phyloP scores from a whole-genome alignment of 345 rosid genomes.

The Euclidium syriacum region DNA sequence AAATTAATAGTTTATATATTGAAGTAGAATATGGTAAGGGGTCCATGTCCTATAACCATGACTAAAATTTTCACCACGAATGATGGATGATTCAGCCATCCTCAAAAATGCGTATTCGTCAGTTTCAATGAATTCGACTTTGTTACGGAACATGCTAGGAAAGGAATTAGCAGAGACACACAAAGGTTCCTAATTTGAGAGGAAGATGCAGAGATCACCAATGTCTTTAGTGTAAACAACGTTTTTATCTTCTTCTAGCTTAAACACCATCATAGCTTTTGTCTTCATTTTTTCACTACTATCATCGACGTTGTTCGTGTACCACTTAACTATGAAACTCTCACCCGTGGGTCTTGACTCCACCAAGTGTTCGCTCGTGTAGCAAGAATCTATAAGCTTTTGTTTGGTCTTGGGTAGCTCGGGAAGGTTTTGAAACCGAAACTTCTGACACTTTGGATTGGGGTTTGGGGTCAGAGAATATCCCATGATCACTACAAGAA shows the following conservation, averaged over 20 bases:
- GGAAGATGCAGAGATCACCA: not conserved
- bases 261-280: conserved; percentile 30
- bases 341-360: not conserved
- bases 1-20: not conserved
- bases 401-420: not conserved
- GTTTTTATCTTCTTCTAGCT: conserved; percentile 43
- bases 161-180: not conserved
- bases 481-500: too few relatives aligned
- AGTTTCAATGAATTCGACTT: not conserved
- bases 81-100: not conserved
- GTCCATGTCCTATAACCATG: too few relatives aligned
- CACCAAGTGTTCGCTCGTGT: not conserved
- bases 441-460: not conserved
- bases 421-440: not conserved
- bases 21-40: not conserved
- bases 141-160: not conserved
- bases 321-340: not conserved
- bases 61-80: too few relatives aligned
- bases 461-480: not conserved
- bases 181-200: not conserved
- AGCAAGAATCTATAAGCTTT: not conserved
- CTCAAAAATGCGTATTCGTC: not conserved
- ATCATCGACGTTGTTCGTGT: not conserved
- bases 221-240: not conserved
- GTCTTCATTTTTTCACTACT: not conserved